A percentile compares a stretch with the other conserved stretches of the same genome.
Evolutionary conservation across 1,284 basidiomycete genomes (phyloP).

Genomic region (Fomitopsis schrenkii): DNA sequence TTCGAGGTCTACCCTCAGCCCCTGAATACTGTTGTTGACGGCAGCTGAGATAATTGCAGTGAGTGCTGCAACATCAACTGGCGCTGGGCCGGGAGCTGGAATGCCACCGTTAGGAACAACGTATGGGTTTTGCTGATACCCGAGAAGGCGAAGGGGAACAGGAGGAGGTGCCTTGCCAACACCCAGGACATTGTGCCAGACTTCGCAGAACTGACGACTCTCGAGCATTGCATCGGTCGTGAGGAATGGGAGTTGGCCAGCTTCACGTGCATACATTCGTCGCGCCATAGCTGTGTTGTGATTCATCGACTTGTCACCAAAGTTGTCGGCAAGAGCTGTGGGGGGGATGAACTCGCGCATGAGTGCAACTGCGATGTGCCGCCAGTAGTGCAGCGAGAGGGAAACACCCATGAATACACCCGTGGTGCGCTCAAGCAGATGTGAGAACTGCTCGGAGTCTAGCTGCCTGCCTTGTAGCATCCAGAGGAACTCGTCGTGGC

Average conservation of each 20-base stretch:
- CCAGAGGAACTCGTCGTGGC: neutral
- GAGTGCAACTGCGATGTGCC: neutral
- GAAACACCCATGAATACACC: neutral
- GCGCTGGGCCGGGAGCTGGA: no score
- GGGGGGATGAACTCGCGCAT: slow-evolving; percentile 3
- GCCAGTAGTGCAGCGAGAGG: neutral
- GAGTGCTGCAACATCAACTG: no score
- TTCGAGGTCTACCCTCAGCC: no score
- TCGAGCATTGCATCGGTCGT: slow-evolving; percentile 2
- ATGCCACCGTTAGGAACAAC: no score
- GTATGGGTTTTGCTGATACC: neutral
- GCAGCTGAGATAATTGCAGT: no score
- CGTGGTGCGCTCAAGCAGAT: neutral
- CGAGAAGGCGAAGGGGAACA: neutral
- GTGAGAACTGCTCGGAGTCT: neutral
- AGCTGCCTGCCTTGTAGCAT: neutral
- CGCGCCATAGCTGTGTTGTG: neutral
- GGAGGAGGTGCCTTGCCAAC: neutral
- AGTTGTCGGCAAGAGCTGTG: neutral
- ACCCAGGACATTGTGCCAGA: slow-evolving; percentile 1
- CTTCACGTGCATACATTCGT: neutral
- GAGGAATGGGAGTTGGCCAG: neutral
- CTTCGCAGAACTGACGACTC: neutral
- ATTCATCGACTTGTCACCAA: neutral
- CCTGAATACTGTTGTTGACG: no score